Evolutionary conservation across 805 yeast genomes (phyloP).

Genomic region (Nakazawaea molendinolei): DNA sequence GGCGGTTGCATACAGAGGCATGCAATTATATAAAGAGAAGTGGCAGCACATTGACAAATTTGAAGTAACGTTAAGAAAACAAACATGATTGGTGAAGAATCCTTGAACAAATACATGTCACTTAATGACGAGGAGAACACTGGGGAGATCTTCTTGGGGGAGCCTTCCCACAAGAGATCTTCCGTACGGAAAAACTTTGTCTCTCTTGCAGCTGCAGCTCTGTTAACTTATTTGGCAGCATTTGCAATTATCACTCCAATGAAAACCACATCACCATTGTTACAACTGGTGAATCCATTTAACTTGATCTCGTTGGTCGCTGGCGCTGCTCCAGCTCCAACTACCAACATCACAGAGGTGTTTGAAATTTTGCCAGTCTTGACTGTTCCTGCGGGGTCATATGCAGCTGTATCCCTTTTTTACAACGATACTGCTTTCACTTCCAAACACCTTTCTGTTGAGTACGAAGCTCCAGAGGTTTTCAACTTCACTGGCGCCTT

Average conservation of each 20-base stretch:
- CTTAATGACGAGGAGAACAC: slow-evolving; percentile 5
- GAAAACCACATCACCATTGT: slow-evolving; percentile 1
- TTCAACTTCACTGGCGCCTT: slow-evolving; percentile 22
- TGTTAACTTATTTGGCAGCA: slow-evolving; percentile 12
- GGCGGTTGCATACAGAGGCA: background rate
- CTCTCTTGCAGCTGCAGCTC: background rate
- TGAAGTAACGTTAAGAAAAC: too few species aligned
- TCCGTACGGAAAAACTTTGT: background rate
- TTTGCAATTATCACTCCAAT: slow-evolving; percentile 11
- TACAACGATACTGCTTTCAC: slow-evolving; percentile 12
- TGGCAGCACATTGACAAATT: too few species aligned
- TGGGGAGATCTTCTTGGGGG: slow-evolving; percentile 11
- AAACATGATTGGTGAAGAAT: too few species aligned
- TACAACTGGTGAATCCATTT: slow-evolving; percentile 5
- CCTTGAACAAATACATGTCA: slow-evolving; percentile 2
- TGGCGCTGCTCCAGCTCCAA: slow-evolving; percentile 9
- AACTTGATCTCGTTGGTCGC: background rate
- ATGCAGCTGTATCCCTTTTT: slow-evolving; percentile 1
- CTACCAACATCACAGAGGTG: slow-evolving; percentile 11
- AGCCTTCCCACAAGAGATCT: background rate
- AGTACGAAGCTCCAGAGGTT: slow-evolving; percentile 11
- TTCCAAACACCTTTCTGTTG: slow-evolving; percentile 4
- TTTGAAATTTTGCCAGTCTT: slow-evolving; percentile 15
- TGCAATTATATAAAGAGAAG: too few species aligned
- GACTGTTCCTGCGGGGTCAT: slow-evolving; percentile 12